Base-by-base conservation (phyloP, 2,329 filamentous ascomycete species). In the Alternaria tenuissima region DNA sequence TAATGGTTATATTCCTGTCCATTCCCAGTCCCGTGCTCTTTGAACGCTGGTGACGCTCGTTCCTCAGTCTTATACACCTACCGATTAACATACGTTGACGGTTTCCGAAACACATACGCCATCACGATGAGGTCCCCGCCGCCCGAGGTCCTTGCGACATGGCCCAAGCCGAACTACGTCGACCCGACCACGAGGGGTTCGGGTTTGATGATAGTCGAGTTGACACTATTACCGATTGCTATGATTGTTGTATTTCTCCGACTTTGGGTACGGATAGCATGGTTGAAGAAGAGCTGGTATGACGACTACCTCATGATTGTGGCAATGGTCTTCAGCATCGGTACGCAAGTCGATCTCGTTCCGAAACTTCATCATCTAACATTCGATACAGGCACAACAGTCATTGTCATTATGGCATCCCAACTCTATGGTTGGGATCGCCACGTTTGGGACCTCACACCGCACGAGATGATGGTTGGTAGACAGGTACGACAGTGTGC, bases 101-200 rank as follows among this genome's bases (percentile, higher is more conserved):
- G 64, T 63, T 55, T 63, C 68, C 67, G 64, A 55, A 61, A 49
- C 55, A 42, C 55, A 59, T 28, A 34, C 57, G 55, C 43, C 42
- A 28, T 52, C 67, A 64, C 46, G 51, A 78, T 78, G 76, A 69
- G 76, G 58, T 76, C 69, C 48, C 69, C 74, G 54, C 75, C 76
- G 7, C 62, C 66, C 26, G 72, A 75, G 12, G 76, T 82, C 44
- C 59, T 78, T 39, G 60, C 69, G 39, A 71, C 70, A 51, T 83
- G 78, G 76, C 81, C 81, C 3, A 73, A 67, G 43, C 79, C 81
- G 1, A 80, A 83, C 70, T 82, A 82, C 59, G 70, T 74, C 47
- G 61, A 83, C 57, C 81, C 81, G 1, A 66, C 72, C 22, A 81
- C 78, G 2, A 72, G 79, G 61, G 81, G 81, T 14, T 70, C 78